Evolutionary conservation across 768 basidiomycete genomes (phyloP).

Genomic region (Tulasnella sp.): DNA sequence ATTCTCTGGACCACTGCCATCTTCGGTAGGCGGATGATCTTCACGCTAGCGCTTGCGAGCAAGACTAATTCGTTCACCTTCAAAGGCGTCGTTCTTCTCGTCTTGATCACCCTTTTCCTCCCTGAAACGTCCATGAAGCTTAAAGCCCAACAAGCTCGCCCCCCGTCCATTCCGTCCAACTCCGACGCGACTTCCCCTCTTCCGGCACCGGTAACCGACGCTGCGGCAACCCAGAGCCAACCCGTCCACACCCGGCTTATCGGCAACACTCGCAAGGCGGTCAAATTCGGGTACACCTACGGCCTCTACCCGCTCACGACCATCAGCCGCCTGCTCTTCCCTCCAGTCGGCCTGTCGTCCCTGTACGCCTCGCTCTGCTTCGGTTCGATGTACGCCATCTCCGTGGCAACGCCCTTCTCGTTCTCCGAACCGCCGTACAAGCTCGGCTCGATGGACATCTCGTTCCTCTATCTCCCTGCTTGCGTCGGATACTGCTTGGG

Average conservation of each 20-base stretch:
- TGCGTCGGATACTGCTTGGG: constrained; percentile 35
- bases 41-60: not conserved
- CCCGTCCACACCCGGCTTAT: not conserved
- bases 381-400: constrained; percentile 33
- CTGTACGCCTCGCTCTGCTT: constrained; percentile 40
- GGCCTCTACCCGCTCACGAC: constrained; percentile 26
- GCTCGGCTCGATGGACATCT: constrained; percentile 30
- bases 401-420: constrained; percentile 30
- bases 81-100: constrained; percentile 23
- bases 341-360: constrained; percentile 41
- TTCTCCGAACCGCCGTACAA: constrained; percentile 33
- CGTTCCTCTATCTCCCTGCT: constrained; percentile 32
- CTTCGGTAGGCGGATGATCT: constrained; percentile 17
- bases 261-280: not conserved
- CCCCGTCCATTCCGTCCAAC: not conserved
- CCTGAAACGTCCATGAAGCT: constrained; percentile 37
- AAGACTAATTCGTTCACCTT: not conserved
- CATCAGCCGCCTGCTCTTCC: constrained; percentile 38
- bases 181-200: not conserved
- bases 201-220: not conserved
- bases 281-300: constrained; percentile 12
- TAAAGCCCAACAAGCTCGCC: constrained; percentile 32
- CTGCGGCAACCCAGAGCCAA: not conserved
- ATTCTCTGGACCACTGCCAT: constrained; percentile 35
- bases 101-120: constrained; percentile 36